These are phyloP conservation scores for Chlorella vulgaris DNA, from an alignment of 139 green algal genomes.

Conservation along the genomic window DNA sequence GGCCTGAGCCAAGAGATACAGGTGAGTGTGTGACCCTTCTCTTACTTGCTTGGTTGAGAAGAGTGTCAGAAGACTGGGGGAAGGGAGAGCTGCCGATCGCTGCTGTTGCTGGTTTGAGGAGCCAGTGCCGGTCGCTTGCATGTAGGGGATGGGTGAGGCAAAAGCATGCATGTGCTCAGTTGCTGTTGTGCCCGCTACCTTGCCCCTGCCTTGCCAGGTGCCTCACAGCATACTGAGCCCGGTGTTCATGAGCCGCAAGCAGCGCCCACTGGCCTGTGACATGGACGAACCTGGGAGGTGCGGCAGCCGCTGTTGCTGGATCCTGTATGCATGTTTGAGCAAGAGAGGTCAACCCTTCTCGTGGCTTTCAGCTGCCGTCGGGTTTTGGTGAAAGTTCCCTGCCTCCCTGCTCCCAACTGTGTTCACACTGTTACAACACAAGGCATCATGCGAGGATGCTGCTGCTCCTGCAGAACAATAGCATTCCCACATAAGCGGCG, in stretches of 20 bases:
- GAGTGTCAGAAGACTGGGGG: too few species aligned
- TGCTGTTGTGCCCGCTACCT: not conserved
- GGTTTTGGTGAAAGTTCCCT: too few species aligned
- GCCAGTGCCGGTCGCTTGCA: too few species aligned
- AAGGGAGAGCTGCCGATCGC: too few species aligned
- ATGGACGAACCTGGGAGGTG: slow-evolving; percentile 37
- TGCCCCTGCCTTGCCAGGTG: not conserved
- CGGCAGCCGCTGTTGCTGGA: not conserved
- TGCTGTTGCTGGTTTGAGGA: too few species aligned
- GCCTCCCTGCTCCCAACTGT: not conserved
- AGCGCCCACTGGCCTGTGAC: slow-evolving; percentile 32
- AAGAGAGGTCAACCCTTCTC: too few species aligned
- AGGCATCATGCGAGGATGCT: not conserved
- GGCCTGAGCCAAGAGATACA: not conserved
- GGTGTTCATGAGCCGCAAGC: slow-evolving; percentile 31
- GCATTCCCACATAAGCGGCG: not conserved
- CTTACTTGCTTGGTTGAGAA: not conserved
- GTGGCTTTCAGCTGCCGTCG: too few species aligned
- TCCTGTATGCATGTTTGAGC: not conserved
- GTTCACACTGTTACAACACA: not conserved
- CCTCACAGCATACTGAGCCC: slow-evolving; percentile 23
- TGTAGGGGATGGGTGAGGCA: not conserved
- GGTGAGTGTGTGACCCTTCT: not conserved
- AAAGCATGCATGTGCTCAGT: not conserved
- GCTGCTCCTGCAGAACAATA: not conserved